phyloP scores from a whole-genome alignment of 2,329 filamentous ascomycete genomes.

The Fusarium annulatum region DNA sequence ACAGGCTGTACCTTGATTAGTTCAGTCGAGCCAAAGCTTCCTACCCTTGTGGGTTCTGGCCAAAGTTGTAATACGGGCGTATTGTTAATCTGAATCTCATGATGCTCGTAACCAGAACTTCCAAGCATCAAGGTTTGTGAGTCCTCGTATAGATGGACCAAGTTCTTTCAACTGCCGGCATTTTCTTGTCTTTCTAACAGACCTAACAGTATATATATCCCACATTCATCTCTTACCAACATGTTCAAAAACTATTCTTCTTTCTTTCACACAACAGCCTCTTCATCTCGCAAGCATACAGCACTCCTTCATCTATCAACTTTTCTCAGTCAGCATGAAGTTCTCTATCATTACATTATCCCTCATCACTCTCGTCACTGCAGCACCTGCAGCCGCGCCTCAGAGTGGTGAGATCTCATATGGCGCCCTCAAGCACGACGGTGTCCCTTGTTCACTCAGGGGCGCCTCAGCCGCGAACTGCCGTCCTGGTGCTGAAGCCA shows the following conservation, averaged over 20 bases:
- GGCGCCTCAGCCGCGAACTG: background rate
- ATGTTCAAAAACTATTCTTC: background rate
- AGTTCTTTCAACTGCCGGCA: background rate
- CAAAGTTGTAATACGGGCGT: too few species aligned
- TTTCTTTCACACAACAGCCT: background rate
- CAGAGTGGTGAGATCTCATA: background rate
- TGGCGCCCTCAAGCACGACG: background rate
- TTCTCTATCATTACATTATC: background rate
- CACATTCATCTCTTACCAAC: too few species aligned
- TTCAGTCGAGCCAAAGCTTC: background rate
- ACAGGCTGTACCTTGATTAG: background rate
- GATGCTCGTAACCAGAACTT: background rate
- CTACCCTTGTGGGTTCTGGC: accelerated
- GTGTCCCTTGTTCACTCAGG: background rate
- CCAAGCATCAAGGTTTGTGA: background rate
- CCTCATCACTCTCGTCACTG: background rate
- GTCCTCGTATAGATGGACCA: background rate
- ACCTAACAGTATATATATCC: background rate
- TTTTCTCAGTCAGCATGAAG: background rate
- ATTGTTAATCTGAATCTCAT: too few species aligned
- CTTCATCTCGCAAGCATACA: accelerated
- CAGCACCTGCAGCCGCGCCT: background rate
- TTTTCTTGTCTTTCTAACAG: background rate
- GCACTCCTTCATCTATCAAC: too few species aligned
- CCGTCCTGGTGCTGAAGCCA: background rate